These are phyloP conservation scores for Raffaelea deltoideospora DNA, from an alignment of 2,329 filamentous ascomycete species.

Conservation along the genomic window DNA sequence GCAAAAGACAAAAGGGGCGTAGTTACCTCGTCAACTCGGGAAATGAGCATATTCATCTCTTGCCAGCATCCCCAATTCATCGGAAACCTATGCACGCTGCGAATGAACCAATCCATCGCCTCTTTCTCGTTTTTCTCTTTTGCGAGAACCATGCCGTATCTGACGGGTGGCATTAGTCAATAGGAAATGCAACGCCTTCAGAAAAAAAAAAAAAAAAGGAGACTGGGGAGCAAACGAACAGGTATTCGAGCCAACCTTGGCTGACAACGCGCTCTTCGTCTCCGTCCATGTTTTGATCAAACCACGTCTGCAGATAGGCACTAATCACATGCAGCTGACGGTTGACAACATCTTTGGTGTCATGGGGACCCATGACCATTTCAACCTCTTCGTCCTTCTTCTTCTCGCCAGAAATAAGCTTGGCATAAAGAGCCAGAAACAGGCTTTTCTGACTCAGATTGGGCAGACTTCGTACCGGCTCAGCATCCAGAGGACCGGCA, in stretches of 20 bases:
- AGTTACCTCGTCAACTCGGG: slow-evolving; percentile 66
- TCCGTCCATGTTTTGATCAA: slow-evolving; percentile 46
- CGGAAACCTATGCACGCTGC: slow-evolving; percentile 75
- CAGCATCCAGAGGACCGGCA: slow-evolving; percentile 2
- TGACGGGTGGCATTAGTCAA: no score
- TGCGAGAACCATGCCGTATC: slow-evolving; percentile 76
- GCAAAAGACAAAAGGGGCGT: neutral
- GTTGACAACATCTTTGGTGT: slow-evolving; percentile 71
- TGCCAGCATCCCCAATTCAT: slow-evolving; percentile 98
- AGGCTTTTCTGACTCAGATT: slow-evolving; percentile 76
- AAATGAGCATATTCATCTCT: slow-evolving; percentile 71
- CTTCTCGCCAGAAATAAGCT: slow-evolving; percentile 88
- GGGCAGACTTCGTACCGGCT: slow-evolving; percentile 23
- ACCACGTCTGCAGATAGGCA: slow-evolving; percentile 66
- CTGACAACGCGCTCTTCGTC: slow-evolving; percentile 45
- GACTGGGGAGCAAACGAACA: slow-evolving; percentile 25
- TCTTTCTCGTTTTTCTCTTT: slow-evolving; percentile 82
- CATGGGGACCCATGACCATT: slow-evolving; percentile 89
- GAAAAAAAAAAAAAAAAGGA: neutral
- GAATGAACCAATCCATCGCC: slow-evolving; percentile 74
- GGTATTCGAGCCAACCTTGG: slow-evolving; percentile 88
- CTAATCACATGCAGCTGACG: slow-evolving; percentile 68
- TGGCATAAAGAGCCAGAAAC: slow-evolving; percentile 84
- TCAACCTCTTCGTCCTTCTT: slow-evolving; percentile 91
- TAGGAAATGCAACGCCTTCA: slow-evolving; percentile 6